Conservation (phyloP, 345 rosid species). For the Punica granatum region DNA sequence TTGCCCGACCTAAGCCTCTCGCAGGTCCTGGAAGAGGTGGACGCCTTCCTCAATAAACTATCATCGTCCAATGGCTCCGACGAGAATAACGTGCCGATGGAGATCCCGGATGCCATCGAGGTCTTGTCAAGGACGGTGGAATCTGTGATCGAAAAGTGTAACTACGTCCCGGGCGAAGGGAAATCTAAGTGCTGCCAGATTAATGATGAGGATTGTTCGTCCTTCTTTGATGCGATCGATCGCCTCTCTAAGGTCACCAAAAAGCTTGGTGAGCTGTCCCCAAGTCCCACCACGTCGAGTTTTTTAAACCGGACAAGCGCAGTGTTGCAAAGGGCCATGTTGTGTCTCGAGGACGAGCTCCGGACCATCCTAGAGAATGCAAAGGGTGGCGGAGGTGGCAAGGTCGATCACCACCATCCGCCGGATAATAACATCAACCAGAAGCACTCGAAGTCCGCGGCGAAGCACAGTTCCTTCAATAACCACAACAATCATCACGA, state of each 20-base stretch:
- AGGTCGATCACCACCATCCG: conserved; percentile 11
- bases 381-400: conserved; percentile 2
- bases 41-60: conserved; percentile 27
- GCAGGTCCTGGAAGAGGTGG: conserved; percentile 36
- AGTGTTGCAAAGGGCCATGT: conserved; percentile 48
- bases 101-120: conserved; percentile 34
- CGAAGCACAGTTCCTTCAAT: conserved; percentile 16
- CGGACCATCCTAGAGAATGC: conserved; percentile 41
- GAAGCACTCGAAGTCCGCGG: conserved; percentile 16
- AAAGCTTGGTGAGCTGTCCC: conserved; percentile 19
- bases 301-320: conserved; percentile 40
- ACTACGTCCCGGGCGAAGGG: conserved; percentile 16
- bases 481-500: conserved; percentile 10
- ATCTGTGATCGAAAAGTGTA: conserved; percentile 25
- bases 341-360: conserved; percentile 59
- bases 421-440: not conserved
- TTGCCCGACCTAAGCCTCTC: conserved; percentile 10
- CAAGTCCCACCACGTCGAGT: conserved; percentile 15
- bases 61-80: not conserved
- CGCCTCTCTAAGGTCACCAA: conserved; percentile 31
- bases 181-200: conserved; percentile 27
- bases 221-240: conserved; percentile 29
- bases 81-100: conserved; percentile 6
- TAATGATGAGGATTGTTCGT: conserved; percentile 28
- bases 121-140: conserved; percentile 38